Conservation (phyloP, 371 early-diverging fungal species). For the Fennellomyces sp. region DNA sequence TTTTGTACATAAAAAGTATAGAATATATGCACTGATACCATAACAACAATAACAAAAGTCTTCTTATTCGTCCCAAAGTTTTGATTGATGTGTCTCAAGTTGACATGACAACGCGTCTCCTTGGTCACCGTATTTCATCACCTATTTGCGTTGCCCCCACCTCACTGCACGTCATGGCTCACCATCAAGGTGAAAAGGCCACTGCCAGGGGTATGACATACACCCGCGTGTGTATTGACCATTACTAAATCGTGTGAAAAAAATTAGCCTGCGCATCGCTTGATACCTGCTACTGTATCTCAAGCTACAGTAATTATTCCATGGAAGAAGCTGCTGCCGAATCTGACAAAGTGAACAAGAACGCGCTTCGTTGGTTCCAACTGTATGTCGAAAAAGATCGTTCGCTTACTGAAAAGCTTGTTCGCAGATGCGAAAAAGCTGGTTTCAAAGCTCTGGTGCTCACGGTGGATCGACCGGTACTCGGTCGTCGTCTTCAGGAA, state of each 20-base stretch:
- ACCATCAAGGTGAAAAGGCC: constrained; percentile 75
- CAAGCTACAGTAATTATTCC: constrained; percentile 52
- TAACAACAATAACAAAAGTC: constrained; percentile 23
- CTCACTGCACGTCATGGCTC: constrained; percentile 72
- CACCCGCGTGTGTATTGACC: no score
- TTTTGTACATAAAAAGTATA: background rate
- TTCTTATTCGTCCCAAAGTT: constrained; percentile 76
- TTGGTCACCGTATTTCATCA: constrained; percentile 56
- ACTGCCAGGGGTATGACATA: constrained; percentile 45
- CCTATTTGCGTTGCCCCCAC: constrained; percentile 63
- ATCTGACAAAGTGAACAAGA: constrained; percentile 19
- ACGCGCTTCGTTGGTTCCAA: constrained; percentile 73
- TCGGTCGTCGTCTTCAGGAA: constrained; percentile 60
- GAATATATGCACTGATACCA: background rate
- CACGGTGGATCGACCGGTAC: constrained; percentile 75
- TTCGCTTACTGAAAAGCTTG: constrained; percentile 50
- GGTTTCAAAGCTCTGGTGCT: constrained; percentile 73
- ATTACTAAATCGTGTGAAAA: background rate
- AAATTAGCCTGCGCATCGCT: constrained; percentile 22
- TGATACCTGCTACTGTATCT: constrained; percentile 45
- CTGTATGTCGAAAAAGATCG: constrained; percentile 74
- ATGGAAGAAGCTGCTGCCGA: constrained; percentile 56
- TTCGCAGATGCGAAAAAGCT: constrained; percentile 59
- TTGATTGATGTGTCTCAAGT: constrained; percentile 73
- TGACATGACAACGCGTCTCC: constrained; percentile 58